Conservation (phyloP, 1,284 basidiomycete species). For the Amylostereum chailletii region DNA sequence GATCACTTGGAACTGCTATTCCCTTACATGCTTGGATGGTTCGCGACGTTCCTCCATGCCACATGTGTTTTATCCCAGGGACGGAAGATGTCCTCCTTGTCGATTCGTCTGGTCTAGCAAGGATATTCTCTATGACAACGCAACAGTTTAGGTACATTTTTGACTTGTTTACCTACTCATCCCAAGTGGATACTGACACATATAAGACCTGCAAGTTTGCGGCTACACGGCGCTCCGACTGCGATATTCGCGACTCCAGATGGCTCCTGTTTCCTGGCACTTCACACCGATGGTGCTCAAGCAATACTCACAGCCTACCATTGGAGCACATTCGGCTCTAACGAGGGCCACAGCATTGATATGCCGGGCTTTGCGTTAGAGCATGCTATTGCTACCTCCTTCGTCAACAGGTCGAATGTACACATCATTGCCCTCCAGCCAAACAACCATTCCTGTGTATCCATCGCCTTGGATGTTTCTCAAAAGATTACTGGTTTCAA, state of each 20-base stretch:
- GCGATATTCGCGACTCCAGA: conserved; percentile 38
- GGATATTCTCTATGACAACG: conserved; percentile 42
- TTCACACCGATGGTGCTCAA: neutral
- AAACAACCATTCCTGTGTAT: conserved; percentile 22
- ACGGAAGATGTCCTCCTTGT: conserved; percentile 41
- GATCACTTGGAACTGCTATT: conserved; percentile 28
- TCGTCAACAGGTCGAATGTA: conserved; percentile 30
- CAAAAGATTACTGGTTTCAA: conserved; percentile 44
- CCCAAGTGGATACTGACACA: neutral
- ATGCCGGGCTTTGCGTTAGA: conserved; percentile 18
- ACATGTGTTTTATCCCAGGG: conserved; percentile 32
- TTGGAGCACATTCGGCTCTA: conserved; percentile 47
- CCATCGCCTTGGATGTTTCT: conserved; percentile 40
- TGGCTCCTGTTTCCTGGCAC: conserved; percentile 39
- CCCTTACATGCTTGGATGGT: conserved; percentile 36
- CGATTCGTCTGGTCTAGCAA: conserved; percentile 28
- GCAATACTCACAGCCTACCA: conserved; percentile 33
- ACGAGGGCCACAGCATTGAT: conserved; percentile 30
- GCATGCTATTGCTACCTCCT: conserved; percentile 31
- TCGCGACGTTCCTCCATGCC: conserved; percentile 16
- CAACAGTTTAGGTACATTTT: conserved; percentile 40
- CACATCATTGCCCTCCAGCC: conserved; percentile 34
- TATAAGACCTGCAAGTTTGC: conserved; percentile 35
- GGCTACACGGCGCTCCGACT: conserved; percentile 24
- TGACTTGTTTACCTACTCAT: too few relatives aligned